Evolutionary conservation across 768 basidiomycete genomes (phyloP).

Genomic region (Hericium erinaceus): DNA sequence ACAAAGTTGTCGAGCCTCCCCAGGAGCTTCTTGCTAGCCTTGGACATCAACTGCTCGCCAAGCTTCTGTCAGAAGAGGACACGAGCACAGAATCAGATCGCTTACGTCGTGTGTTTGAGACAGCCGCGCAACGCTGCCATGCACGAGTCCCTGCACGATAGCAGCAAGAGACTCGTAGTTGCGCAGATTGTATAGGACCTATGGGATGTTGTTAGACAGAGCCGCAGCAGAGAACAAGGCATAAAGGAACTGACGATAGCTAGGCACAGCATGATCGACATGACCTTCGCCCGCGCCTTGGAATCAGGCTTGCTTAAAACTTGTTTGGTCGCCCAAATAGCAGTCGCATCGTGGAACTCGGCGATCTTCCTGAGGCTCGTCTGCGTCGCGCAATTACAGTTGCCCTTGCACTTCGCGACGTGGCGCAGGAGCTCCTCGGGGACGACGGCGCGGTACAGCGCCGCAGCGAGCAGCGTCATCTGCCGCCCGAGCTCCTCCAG

Average conservation of each 20-base stretch:
- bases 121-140: background rate
- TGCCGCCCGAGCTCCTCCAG: conserved; percentile 36
- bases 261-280: background rate
- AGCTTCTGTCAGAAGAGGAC: background rate
- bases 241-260: background rate
- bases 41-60: background rate
- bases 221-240: background rate
- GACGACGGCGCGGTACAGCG: conserved; percentile 30
- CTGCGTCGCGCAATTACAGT: background rate
- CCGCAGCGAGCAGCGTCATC: conserved; percentile 38
- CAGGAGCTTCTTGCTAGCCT: background rate
- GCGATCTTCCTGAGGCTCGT: background rate
- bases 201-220: background rate
- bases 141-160: background rate
- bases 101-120: background rate
- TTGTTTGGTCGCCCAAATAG: conserved; percentile 9
- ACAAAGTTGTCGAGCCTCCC: background rate
- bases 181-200: background rate
- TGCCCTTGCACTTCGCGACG: background rate
- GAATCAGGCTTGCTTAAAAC: background rate
- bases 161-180: background rate
- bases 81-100: background rate
- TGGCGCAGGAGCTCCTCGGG: conserved; percentile 26
- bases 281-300: background rate
- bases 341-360: background rate